Percentiles rank a stretch among this genome's conserved stretches.
These are phyloP conservation scores for Tarenaya hassleriana DNA, from an alignment of 345 rosid genomes.

Conservation along the genomic window DNA sequence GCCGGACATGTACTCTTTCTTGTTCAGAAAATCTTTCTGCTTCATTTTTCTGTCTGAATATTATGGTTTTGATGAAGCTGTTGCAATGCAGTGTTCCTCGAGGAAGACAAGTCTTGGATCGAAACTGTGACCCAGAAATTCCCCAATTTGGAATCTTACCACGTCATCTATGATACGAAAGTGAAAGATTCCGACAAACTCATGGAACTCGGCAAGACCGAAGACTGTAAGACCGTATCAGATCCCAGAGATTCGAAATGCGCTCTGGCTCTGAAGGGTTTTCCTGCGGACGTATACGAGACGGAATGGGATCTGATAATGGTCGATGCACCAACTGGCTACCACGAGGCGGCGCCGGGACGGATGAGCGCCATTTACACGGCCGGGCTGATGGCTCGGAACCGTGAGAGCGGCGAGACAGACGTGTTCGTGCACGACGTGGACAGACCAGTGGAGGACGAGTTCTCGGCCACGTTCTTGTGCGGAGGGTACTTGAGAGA, in stretches of 20 bases:
- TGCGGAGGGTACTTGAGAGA: slow-evolving; percentile 64
- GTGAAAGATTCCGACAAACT: slow-evolving; percentile 49
- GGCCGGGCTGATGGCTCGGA: slow-evolving; percentile 63
- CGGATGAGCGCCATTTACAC: slow-evolving; percentile 82
- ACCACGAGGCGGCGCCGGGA: slow-evolving; percentile 72
- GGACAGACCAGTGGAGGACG: slow-evolving; percentile 67
- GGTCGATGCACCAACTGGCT: slow-evolving; percentile 96
- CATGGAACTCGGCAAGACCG: slow-evolving; percentile 35
- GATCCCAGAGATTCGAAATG: slow-evolving; percentile 66
- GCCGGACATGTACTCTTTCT: slow-evolving; percentile 60
- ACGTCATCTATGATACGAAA: slow-evolving; percentile 65
- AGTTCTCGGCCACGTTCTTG: slow-evolving; percentile 58
- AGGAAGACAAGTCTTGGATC: slow-evolving; percentile 81
- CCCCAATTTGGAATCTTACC: slow-evolving; percentile 61
- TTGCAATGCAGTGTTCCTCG: slow-evolving; percentile 42
- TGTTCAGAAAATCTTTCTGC: too few relatives aligned
- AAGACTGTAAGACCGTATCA: slow-evolving; percentile 38
- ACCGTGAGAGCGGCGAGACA: slow-evolving; percentile 53
- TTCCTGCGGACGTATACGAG: slow-evolving; percentile 63
- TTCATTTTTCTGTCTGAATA: too few relatives aligned
- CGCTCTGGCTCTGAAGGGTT: slow-evolving; percentile 50
- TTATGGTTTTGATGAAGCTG: too few relatives aligned
- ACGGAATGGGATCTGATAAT: slow-evolving; percentile 83
- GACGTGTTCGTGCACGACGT: slow-evolving; percentile 87
- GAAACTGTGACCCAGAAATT: slow-evolving; percentile 37